phyloP scores from a whole-genome alignment of 2,329 filamentous ascomycete genomes.

The Bretziella fagacearum region DNA sequence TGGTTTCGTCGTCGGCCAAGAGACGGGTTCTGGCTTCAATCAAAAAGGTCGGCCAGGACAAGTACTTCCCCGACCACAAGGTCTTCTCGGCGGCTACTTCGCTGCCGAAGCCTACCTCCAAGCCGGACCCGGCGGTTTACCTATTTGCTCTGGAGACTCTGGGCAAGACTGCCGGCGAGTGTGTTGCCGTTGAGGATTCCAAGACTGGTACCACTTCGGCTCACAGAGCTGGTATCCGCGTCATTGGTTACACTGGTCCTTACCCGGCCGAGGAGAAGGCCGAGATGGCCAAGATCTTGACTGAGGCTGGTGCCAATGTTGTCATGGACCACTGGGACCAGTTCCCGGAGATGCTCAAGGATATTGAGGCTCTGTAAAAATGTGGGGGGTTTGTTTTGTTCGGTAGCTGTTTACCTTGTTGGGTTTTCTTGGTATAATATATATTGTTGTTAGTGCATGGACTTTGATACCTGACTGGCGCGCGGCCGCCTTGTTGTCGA shows the following conservation, averaged over 20 bases:
- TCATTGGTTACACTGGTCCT: constrained; percentile 72
- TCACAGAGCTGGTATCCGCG: constrained; percentile 59
- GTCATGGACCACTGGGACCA: constrained; percentile 45
- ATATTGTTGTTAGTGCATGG: background rate
- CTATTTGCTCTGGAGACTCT: constrained; percentile 57
- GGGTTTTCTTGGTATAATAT: background rate
- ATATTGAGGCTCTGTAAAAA: constrained; percentile 25
- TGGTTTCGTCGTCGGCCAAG: constrained; percentile 67
- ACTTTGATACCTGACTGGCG: background rate
- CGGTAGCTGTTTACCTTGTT: background rate
- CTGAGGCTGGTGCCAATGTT: constrained; percentile 42
- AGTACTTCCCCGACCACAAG: constrained; percentile 59
- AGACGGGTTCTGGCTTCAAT: constrained; percentile 62
- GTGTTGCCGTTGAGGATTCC: constrained; percentile 74
- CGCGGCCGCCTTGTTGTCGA: background rate
- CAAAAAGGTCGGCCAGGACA: constrained; percentile 60
- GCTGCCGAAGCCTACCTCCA: constrained; percentile 63
- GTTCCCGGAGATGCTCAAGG: constrained; percentile 31
- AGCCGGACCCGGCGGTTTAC: constrained; percentile 85
- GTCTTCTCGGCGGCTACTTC: constrained; percentile 73
- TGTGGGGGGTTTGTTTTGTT: background rate
- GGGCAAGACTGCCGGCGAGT: constrained; percentile 53
- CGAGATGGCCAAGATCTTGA: constrained; percentile 47
- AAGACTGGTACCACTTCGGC: constrained; percentile 64
- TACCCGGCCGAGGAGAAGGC: constrained; percentile 45